A percentile compares a stretch with the other conserved stretches of the same genome.
These are phyloP conservation scores for Citrullus amarus DNA, from an alignment of 306 rosid genomes.

Conservation along the genomic window DNA sequence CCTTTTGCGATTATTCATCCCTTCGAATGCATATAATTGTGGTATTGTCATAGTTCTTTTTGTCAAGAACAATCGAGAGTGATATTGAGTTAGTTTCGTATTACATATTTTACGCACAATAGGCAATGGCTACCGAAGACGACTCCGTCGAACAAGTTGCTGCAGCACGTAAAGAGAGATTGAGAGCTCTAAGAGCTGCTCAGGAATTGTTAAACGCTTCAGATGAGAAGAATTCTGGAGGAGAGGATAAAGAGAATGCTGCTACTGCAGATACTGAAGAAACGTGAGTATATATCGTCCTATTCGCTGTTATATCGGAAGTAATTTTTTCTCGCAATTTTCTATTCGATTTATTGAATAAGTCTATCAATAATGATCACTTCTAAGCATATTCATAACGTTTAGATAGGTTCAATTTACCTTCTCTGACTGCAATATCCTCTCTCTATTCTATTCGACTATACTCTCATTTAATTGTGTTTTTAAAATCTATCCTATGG, in stretches of 20 bases:
- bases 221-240: slow-evolving; percentile 30
- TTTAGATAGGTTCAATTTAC: neutral
- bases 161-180: slow-evolving; percentile 69
- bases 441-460: neutral
- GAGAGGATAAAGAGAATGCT: slow-evolving; percentile 15
- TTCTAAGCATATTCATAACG: neutral
- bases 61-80: neutral
- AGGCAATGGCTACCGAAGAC: slow-evolving; percentile 44
- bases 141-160: slow-evolving; percentile 56
- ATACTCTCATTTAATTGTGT: neutral
- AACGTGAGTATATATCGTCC: slow-evolving; percentile 22
- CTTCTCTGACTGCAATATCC: neutral
- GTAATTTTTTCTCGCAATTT: neutral
- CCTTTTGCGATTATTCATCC: neutral
- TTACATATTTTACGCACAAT: neutral
- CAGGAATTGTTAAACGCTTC: slow-evolving; percentile 48
- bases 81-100: neutral
- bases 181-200: slow-evolving; percentile 66
- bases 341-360: neutral
- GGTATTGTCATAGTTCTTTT: neutral
- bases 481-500: neutral
- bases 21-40: neutral
- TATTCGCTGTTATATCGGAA: neutral
- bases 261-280: slow-evolving; percentile 18
- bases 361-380: neutral